These are phyloP conservation scores for Hymenochaete sp. DNA, from an alignment of 1,284 basidiomycete genomes.

Conservation along the genomic window DNA sequence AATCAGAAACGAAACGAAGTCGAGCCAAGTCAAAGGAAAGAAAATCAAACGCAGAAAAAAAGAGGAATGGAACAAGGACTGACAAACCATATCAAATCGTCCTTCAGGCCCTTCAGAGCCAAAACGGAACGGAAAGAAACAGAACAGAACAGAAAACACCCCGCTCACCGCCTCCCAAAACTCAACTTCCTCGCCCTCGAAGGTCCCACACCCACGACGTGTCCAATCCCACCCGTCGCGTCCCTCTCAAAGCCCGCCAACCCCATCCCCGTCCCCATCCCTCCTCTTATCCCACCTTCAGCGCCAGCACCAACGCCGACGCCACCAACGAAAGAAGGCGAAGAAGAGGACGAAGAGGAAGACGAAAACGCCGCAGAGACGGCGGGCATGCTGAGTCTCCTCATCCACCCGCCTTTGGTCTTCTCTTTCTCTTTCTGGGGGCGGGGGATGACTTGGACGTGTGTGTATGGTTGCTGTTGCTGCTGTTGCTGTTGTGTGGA, in stretches of 20 bases:
- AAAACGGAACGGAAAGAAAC: too few species aligned
- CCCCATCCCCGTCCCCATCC: slow-evolving; percentile 20
- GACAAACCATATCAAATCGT: too few species aligned
- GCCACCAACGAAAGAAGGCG: slow-evolving; percentile 13
- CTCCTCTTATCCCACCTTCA: slow-evolving; percentile 21
- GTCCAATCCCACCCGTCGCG: slow-evolving; percentile 25
- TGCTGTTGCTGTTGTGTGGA: not conserved
- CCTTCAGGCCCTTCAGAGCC: too few species aligned
- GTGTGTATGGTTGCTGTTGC: not conserved
- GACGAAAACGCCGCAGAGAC: slow-evolving; percentile 44
- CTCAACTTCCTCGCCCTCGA: slow-evolving; percentile 14
- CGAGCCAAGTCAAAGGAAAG: too few species aligned
- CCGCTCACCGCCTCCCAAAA: slow-evolving; percentile 16
- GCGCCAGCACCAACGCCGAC: slow-evolving; percentile 8
- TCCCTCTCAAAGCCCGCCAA: slow-evolving; percentile 34
- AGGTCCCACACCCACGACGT: too few species aligned
- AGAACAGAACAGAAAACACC: too few species aligned
- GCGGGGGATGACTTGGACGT: slow-evolving; percentile 23
- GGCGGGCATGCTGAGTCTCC: slow-evolving; percentile 63
- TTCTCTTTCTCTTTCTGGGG: slow-evolving; percentile 33
- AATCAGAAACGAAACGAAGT: too few species aligned
- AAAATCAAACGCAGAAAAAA: too few species aligned
- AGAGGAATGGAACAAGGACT: too few species aligned
- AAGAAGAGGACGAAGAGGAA: slow-evolving; percentile 21
- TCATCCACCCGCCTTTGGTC: slow-evolving; percentile 64